Evolutionary conservation across 208 protist species (phyloP), one percentile per base, ranked within the genome.

Genomic region (Wallacemonas rigidus): DNA sequence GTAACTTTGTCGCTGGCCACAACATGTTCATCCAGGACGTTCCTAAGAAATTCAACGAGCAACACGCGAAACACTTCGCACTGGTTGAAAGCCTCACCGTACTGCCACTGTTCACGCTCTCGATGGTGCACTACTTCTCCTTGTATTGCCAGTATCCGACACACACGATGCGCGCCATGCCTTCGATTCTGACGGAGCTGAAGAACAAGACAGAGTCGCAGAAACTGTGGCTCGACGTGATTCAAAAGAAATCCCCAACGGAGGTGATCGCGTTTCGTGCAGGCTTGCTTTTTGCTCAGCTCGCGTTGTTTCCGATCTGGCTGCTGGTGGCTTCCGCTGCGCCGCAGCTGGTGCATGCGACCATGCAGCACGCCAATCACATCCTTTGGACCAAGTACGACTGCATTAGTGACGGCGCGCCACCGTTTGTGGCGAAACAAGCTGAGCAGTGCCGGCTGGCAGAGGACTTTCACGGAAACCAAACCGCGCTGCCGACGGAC

Each of bases 121-220:
- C 86, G 11, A 88, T 95, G 75, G 87, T 93, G 43, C 90, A 95
- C 71, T 95, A 95, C 82, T 89, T 91, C 65, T 93, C 90, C 2
- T 63, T 82, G 26, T 95, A 91, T 62, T 85, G 82, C 71, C 86
- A 90, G 74, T 87, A 89, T 63, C 82, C 90, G 1, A 72, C 69
- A 8, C 83, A 85, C 6, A 39, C 81, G 7, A 58, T 72, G 12
- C 38, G 65, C 63, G 56, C 86, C 57, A 67, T 89, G 48, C 74
- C 81, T n/a, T 63, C 74, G 48, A 79, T 92, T 47, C 69, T 88
- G 72, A 72, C 75, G 8, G 82, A 92, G 67, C 76, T 89, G 2
- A 74, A 62, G 6, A 61, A 77, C 50, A 90, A 85, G 72, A 85
- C 81, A 8, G 81, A 82, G 70, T 47, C 77, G 45, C 79, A 88